Evolutionary conservation across 2,329 filamentous ascomycete genomes (phyloP), one percentile per base, ranked within the genome.

Genomic region (Blastomyces silverae): DNA sequence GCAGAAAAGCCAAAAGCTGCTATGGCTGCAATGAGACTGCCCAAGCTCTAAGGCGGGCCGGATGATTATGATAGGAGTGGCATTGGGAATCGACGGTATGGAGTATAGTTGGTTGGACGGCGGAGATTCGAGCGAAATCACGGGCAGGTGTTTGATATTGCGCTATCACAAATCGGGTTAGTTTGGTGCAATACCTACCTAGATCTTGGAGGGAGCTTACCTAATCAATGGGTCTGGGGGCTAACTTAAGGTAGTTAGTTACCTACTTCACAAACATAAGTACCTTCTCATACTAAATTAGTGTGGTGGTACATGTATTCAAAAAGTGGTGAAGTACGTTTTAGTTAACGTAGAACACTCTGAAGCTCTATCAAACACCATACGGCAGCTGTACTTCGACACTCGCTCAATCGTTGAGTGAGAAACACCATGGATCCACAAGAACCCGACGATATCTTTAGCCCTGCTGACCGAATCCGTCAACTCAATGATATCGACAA

Each of bases 401-500:
- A 53, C 50, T 15, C 13, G 13, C 20, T 44, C 13, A 37, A 28
- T 44, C 1, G n/a, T 25, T 15, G 3, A 17, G 11, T 28, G 53
- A 17, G 22, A 22, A 10, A 34, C 58, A 22, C 22, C 62, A 71
- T 70, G 63, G 64, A 67, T 11, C 62, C 69, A 39, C 67, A 73
- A 52, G 60, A 71, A 59, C 66, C 72, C 8, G 69, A 74, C 62
- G 68, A 73, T 53, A 72, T 70, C n/a, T 89, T 92, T 69, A 89
- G 86, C 11, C 84, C 89, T 44, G 84, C 88, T 52, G 89, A 95
- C 74, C 90, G 89, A 68, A 91, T 96, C 68, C 82, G 87, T 65
- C 90, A 95, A 72, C 84, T 96, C 64, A 89, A 87, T 70, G 85
- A 88, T 53, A 89, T 96, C 70, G 91, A 95, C 78, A 84, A 85